A percentile compares a stretch with the other conserved stretches of the same genome.
Evolutionary conservation across 2,329 filamentous ascomycete species (phyloP).

Genomic region (Corynespora cassiicola): DNA sequence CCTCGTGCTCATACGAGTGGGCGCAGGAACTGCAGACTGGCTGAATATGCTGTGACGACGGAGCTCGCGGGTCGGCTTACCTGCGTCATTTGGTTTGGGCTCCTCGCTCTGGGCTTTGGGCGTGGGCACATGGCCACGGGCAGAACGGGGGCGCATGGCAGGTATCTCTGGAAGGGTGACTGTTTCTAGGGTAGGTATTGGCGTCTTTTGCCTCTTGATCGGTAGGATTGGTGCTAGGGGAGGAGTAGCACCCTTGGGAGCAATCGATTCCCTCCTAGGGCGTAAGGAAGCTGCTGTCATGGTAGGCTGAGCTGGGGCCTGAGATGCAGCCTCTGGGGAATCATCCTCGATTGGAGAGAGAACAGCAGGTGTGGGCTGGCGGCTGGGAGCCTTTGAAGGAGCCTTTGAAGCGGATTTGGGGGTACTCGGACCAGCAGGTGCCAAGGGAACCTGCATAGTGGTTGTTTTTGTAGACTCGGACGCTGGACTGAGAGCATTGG

Average conservation of each 20-base stretch:
- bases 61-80: constrained; percentile 42
- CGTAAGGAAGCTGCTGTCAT: constrained; percentile 43
- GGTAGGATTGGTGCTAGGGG: constrained; percentile 20
- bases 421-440: constrained; percentile 50
- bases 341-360: constrained; percentile 23
- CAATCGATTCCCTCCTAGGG: constrained; percentile 40
- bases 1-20: constrained; percentile 56
- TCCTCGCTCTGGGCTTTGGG: constrained; percentile 58
- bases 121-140: constrained; percentile 46
- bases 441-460: constrained; percentile 51
- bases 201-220: constrained; percentile 24
- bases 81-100: constrained; percentile 48
- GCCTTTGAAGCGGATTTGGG: constrained; percentile 20
- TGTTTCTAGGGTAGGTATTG: constrained; percentile 22
- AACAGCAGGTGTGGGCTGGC: constrained; percentile 19
- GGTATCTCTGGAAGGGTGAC: constrained; percentile 16
- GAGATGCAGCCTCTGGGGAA: constrained; percentile 3
- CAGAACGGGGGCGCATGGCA: constrained; percentile 41
- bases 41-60: constrained; percentile 55
- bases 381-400: constrained; percentile 14
- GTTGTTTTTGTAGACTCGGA: constrained; percentile 26
- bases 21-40: constrained; percentile 39
- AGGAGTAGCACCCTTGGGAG: constrained; percentile 31
- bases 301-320: constrained; percentile 16
- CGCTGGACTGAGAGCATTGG: constrained; percentile 16